Evolutionary conservation across 2,329 filamentous ascomycete genomes (phyloP), one percentile per base, ranked within the genome.

Genomic region (Fusarium algeriense): DNA sequence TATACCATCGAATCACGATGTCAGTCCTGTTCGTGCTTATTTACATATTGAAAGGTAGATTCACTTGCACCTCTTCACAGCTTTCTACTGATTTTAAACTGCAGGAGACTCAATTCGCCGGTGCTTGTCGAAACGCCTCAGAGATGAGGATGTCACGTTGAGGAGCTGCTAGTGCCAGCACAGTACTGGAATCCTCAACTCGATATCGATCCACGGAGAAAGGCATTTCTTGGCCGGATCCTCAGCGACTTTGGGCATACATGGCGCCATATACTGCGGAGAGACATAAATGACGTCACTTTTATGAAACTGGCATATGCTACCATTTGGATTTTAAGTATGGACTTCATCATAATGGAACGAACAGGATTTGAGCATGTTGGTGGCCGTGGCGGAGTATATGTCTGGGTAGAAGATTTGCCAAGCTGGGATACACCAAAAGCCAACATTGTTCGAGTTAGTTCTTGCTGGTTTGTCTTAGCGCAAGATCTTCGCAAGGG

Each of bases 251-350:
- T 75, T 65, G 56, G 54, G 3, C 48, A 68, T 35, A 52, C 46
- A 13, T 75, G 71, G 75, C 74, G 74, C 7, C 74, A 77, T 56
- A 3, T 76, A n/a, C 45, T 74, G 38, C 67, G 61, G 14, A 34
- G 61, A 13, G 37, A 54, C 30, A 62, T 71, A 38, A 76, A 73
- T 6, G 49, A 34, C 7, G 46, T 7, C 6, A 73, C 67, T 3
- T 77, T 73, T 30, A 49, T 32, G 35, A 73, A 66, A 45, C 57
- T 75, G 0, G 56, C 64, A n/a, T 71, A 71, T 49, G 74, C 71
- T 2, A 53, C 49, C 7, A 49, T 75, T 20, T 73, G 67, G 57
- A 66, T 76, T 5, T 1, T 38, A 14, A 43, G 2, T 9, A 17
- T 61, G 15, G 20, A 43, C 1, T 64, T 64, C 7, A 41, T n/a